Base-by-base conservation (phyloP, 2,329 filamentous ascomycete genomes). In the Lachnellula subtilissima region DNA sequence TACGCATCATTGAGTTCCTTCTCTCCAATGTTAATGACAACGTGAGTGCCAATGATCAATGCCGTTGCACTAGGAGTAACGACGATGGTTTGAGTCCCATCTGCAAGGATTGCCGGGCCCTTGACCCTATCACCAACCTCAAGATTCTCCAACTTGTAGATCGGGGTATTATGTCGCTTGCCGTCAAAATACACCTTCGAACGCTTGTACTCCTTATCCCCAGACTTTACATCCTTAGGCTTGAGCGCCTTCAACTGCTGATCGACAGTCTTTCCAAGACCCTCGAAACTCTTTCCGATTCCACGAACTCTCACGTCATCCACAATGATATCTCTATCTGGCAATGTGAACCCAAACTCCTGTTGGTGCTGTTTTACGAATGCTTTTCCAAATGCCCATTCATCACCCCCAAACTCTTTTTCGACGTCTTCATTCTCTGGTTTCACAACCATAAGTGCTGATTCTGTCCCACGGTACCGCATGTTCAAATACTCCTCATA, bases 401-500 rank as follows among this genome's bases (percentile, higher is more conserved):
- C 83, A 23, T 89, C 83, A 6, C 83, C 85, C 23, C 71, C 76
- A 61, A 81, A 88, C 14, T 79, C 75, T 40, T 79, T 78, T 57
- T 83, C 74, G 0, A 78, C 78, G 55, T 89, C 85, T 50, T 84
- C 80, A 39, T 79, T 73, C 2, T 73, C 80, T 0, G 91, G 90
- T 71, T 87, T 90, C 61, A 94, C 75, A 48, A 96, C 84, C 91
- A 96, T 97, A 43, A 96, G 78, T 0, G 91, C 89, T 7, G 91
- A 95, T 69, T 96, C 91, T 0, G 91, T 96, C 11, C 91, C 91
- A 37, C 90, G 83, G 67, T 96, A 96, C 55, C 92, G 80, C 86
- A 97, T 91, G 69, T 97, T 96, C 55, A 97, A 82, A 67, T 96
- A 97, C 69, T 96, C 89, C 69, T 96, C 91, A 66, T 93, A 96